Percentiles rank a stretch among this genome's conserved stretches.
Conservation (phyloP, 2,329 filamentous ascomycete genomes). For the Fusarium paranaense region DNA sequence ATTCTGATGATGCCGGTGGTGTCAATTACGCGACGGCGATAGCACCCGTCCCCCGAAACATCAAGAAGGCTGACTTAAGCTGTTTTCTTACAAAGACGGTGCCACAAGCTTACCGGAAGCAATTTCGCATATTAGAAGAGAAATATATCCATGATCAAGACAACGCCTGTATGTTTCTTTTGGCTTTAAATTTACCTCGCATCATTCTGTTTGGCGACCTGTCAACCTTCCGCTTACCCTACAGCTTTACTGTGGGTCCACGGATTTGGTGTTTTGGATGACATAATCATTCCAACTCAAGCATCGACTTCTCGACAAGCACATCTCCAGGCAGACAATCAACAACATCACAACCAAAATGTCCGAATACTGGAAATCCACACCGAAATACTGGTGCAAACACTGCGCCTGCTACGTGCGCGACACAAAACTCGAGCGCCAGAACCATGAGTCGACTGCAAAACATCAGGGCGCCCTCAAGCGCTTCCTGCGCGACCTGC, state of each 20-base stretch:
- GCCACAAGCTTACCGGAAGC: no score
- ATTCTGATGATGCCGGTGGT: no score
- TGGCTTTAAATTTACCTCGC: neutral
- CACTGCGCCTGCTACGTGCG: conserved; percentile 91
- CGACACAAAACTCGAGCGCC: conserved; percentile 90
- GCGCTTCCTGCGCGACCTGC: conserved; percentile 88
- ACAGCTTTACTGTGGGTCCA: neutral
- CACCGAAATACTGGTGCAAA: conserved; percentile 98
- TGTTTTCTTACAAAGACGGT: neutral
- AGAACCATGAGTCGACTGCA: conserved; percentile 88
- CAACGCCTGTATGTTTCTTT: neutral
- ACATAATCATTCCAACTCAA: conserved; percentile 27
- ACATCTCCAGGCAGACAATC: neutral
- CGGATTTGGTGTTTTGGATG: conserved; percentile 6
- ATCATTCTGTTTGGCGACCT: neutral
- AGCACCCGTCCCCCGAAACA: no score
- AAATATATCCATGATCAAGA: neutral
- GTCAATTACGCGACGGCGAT: no score
- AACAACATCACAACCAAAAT: conserved; percentile 59
- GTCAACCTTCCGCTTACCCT: conserved; percentile 10
- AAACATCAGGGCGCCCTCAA: conserved; percentile 89
- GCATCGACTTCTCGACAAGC: conserved; percentile 7
- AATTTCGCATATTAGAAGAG: neutral
- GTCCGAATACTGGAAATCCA: conserved; percentile 99
- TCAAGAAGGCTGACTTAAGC: neutral